Conservation (phyloP, 1,284 basidiomycete species). For the Cutaneotrichosporon sp. region DNA sequence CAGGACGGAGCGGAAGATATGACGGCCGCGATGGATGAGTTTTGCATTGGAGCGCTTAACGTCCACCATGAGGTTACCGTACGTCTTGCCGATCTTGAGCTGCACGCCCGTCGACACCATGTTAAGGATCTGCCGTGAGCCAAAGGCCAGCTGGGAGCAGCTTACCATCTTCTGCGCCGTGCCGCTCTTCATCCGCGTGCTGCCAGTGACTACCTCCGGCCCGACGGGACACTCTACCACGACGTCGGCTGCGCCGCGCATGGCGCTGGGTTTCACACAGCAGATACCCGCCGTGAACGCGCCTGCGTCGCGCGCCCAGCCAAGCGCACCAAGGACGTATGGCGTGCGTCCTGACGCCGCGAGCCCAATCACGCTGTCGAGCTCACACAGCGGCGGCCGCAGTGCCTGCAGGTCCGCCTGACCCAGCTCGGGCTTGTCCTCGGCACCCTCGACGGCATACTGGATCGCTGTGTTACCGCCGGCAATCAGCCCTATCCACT, state of each 20-base stretch:
- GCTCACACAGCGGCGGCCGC: conserved; percentile 7
- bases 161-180: conserved; percentile 22
- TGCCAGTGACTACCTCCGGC: conserved; percentile 22
- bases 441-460: conserved; percentile 21
- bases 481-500: conserved; percentile 21
- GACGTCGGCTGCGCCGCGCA: conserved; percentile 8
- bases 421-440: conserved; percentile 15
- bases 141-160: neutral
- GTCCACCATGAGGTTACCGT: conserved; percentile 21
- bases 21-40: conserved; percentile 11
- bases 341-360: conserved; percentile 22
- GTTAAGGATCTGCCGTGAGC: conserved; percentile 13
- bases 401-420: conserved; percentile 9
- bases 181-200: conserved; percentile 22
- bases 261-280: conserved; percentile 10
- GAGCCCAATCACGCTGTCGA: conserved; percentile 21
- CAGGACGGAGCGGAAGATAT: conserved; percentile 11
- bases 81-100: conserved; percentile 23
- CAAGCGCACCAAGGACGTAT: conserved; percentile 21
- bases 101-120: conserved; percentile 21
- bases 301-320: conserved; percentile 10
- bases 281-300: conserved; percentile 16
- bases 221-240: conserved; percentile 23
- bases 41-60: conserved; percentile 14
- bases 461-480: conserved; percentile 18